phyloP scores from a whole-genome alignment of 768 basidiomycete genomes.

The Xanthoconium stramineum region DNA sequence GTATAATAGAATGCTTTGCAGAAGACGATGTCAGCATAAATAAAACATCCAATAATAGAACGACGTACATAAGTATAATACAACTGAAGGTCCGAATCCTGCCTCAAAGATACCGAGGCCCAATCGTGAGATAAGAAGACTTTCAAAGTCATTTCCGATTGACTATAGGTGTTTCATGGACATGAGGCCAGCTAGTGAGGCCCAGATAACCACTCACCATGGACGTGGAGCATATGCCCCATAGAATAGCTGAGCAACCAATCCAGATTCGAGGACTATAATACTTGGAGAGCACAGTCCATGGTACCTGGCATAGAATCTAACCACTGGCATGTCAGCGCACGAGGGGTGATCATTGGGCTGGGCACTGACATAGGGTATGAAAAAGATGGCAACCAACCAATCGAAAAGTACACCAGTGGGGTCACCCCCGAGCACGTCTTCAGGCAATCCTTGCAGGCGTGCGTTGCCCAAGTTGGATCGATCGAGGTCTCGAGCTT shows the following conservation, averaged over 20 bases:
- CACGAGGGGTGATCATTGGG: background rate
- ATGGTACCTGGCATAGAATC: constrained; percentile 72
- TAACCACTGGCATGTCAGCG: constrained; percentile 25
- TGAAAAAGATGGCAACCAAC: constrained; percentile 75
- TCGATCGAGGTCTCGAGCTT: constrained; percentile 55
- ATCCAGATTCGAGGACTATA: constrained; percentile 69
- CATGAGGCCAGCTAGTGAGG: background rate
- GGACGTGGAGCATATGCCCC: constrained; percentile 69
- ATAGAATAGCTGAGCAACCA: constrained; percentile 63
- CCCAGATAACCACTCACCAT: constrained; percentile 44
- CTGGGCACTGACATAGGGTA: constrained; percentile 61
- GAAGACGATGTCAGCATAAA: background rate
- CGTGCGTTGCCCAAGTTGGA: constrained; percentile 80
- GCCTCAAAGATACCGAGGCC: constrained; percentile 35
- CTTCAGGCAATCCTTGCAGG: constrained; percentile 64
- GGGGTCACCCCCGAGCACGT: constrained; percentile 64
- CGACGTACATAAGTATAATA: constrained; percentile 30
- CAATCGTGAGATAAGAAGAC: constrained; percentile 29
- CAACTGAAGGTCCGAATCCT: constrained; percentile 32
- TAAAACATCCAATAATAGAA: constrained; percentile 12
- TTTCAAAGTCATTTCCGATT: constrained; percentile 23
- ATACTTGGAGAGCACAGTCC: constrained; percentile 63
- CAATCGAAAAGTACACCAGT: constrained; percentile 72
- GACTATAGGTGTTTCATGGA: constrained; percentile 17
- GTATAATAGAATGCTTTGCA: constrained; percentile 47